Conservation (phyloP, 306 rosid species). For the Prunus campanulata region DNA sequence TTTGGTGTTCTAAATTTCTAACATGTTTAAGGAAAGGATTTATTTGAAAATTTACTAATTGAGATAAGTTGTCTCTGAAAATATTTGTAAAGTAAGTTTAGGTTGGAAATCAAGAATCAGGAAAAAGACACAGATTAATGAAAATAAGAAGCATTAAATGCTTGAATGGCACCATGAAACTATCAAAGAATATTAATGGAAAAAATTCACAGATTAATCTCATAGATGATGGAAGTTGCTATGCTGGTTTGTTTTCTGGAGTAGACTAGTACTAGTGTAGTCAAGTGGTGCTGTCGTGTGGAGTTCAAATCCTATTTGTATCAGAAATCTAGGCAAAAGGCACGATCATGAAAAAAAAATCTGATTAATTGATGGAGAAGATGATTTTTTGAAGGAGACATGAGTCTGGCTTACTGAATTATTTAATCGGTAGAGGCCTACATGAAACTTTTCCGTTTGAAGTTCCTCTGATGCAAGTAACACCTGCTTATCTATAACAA, state of each 20-base stretch:
- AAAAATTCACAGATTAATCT: background rate
- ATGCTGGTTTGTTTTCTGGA: background rate
- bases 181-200: background rate
- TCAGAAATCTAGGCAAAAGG: too few relatives aligned
- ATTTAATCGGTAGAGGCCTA: background rate
- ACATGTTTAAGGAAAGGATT: conserved; percentile 1
- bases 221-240: background rate
- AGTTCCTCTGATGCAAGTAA: background rate
- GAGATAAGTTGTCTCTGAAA: background rate
- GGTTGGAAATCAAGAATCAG: background rate
- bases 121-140: background rate
- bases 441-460: background rate
- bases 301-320: too few relatives aligned
- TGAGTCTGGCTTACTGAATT: background rate
- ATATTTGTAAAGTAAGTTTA: background rate
- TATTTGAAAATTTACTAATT: background rate
- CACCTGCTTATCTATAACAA: too few relatives aligned
- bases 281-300: too few relatives aligned
- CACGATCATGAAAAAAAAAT: too few relatives aligned
- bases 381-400: background rate
- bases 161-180: background rate
- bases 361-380: background rate
- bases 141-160: background rate
- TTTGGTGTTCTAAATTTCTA: background rate
- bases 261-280: background rate